Conservation (phyloP, 2,329 filamentous ascomycete genomes). For the Aspergillus spinulosporus region DNA sequence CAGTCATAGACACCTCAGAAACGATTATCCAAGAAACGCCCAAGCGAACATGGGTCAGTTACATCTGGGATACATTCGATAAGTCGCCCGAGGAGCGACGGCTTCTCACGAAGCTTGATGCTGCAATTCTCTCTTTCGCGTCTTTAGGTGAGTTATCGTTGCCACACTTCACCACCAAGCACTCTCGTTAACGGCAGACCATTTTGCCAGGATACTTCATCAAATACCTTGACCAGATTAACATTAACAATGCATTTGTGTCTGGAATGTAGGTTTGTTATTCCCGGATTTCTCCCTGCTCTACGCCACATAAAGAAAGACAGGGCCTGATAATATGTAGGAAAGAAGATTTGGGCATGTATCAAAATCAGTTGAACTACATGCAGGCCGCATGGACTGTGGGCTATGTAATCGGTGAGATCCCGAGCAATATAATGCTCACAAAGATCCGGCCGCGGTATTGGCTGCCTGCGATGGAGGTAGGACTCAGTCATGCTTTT, state of each 20-base stretch:
- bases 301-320: too few species aligned
- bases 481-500: slow-evolving; percentile 18
- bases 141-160: slow-evolving; percentile 36
- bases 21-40: slow-evolving; percentile 25
- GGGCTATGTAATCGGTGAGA: slow-evolving; percentile 59
- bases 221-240: slow-evolving; percentile 50
- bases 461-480: slow-evolving; percentile 53
- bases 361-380: slow-evolving; percentile 58
- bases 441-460: slow-evolving; percentile 50
- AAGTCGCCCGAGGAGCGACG: slow-evolving; percentile 52
- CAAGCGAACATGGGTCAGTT: slow-evolving; percentile 47
- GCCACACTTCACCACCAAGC: not conserved
- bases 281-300: too few species aligned
- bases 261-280: slow-evolving; percentile 39
- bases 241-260: slow-evolving; percentile 51
- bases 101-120: slow-evolving; percentile 53
- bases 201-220: slow-evolving; percentile 49
- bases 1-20: not conserved
- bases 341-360: slow-evolving; percentile 55
- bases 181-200: too few species aligned
- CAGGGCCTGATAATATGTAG: too few species aligned
- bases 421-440: slow-evolving; percentile 54
- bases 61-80: slow-evolving; percentile 56
- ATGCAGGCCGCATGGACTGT: slow-evolving; percentile 60
- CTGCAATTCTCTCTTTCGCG: slow-evolving; percentile 51